Conservation (phyloP, 2,329 filamentous ascomycete species). For the Penicillium sp. region DNA sequence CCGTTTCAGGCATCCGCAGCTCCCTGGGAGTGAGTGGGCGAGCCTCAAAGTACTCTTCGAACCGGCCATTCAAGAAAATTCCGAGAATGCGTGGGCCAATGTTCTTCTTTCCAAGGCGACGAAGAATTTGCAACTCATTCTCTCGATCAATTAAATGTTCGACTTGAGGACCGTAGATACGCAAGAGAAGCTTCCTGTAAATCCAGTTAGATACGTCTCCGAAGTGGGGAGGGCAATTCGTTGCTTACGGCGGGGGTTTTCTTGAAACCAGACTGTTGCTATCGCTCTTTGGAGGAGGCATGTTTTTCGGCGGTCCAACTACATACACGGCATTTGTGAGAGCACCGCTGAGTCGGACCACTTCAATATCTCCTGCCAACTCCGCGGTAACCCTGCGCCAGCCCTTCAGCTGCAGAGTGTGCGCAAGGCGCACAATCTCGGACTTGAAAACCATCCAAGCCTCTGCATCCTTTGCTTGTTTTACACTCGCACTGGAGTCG, state of each 20-base stretch:
- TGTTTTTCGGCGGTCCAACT: conserved; percentile 71
- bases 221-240: neutral
- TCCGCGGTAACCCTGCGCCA: conserved; percentile 75
- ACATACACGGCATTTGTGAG: conserved; percentile 97
- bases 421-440: conserved; percentile 83
- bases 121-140: conserved; percentile 80
- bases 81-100: conserved; percentile 90
- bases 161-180: conserved; percentile 91
- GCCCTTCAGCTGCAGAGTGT: conserved; percentile 85
- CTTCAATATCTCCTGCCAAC: conserved; percentile 42
- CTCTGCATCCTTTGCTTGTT: conserved; percentile 65
- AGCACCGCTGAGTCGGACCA: conserved; percentile 68
- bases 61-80: conserved; percentile 90
- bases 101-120: conserved; percentile 81
- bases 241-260: conserved; percentile 54
- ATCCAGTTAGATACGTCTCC: conserved; percentile 2
- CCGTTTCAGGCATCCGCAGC: conserved; percentile 76
- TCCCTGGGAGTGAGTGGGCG: conserved; percentile 73
- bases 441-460: conserved; percentile 86
- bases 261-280: conserved; percentile 40
- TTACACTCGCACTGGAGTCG: conserved; percentile 44
- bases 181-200: conserved; percentile 71
- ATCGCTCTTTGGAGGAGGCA: conserved; percentile 46
- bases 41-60: conserved; percentile 91
- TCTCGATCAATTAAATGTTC: conserved; percentile 95